Evolutionary conservation across 1,284 basidiomycete species (phyloP).

Genomic region (Thecaphora thlaspeos): DNA sequence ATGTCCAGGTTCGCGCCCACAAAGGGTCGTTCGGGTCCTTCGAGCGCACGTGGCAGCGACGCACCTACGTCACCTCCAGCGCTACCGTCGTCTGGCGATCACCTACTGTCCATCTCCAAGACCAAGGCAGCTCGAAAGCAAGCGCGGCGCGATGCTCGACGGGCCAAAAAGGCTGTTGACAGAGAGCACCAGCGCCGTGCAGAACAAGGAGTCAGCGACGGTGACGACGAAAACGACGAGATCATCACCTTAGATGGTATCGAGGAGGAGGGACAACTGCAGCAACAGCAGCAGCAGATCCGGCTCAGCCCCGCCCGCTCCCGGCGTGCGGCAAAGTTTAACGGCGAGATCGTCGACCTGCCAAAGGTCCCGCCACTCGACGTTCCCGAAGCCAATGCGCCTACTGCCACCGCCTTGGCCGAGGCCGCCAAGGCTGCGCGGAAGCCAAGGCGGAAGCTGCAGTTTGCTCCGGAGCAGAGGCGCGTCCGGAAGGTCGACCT

Average conservation of each 20-base stretch:
- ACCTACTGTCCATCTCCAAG: not conserved
- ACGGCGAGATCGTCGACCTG: constrained; percentile 23
- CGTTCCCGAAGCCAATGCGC: constrained; percentile 31
- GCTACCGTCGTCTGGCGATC: not conserved
- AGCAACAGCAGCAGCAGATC: constrained; percentile 9
- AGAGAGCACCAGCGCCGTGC: constrained; percentile 20
- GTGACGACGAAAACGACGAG: constrained; percentile 3
- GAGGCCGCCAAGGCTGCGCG: constrained; percentile 33
- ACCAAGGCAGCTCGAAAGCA: not conserved
- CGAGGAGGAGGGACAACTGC: constrained; percentile 8
- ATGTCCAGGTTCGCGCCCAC: not conserved
- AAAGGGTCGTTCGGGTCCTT: not conserved
- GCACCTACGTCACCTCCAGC: not conserved
- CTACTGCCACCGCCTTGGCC: constrained; percentile 27
- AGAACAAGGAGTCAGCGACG: constrained; percentile 18
- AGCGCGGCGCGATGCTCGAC: not conserved
- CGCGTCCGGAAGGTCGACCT: constrained; percentile 49
- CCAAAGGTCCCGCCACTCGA: constrained; percentile 30
- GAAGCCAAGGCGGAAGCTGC: constrained; percentile 34
- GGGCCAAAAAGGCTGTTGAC: not conserved
- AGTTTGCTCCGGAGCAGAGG: constrained; percentile 49
- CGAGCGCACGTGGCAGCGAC: not conserved
- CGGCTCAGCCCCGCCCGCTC: not conserved
- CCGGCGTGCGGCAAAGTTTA: constrained; percentile 19
- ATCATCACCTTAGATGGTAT: constrained; percentile 11